Conservation (phyloP, 108 stramenopile genomes). For the Pseudonitzschia delicatissima region DNA sequence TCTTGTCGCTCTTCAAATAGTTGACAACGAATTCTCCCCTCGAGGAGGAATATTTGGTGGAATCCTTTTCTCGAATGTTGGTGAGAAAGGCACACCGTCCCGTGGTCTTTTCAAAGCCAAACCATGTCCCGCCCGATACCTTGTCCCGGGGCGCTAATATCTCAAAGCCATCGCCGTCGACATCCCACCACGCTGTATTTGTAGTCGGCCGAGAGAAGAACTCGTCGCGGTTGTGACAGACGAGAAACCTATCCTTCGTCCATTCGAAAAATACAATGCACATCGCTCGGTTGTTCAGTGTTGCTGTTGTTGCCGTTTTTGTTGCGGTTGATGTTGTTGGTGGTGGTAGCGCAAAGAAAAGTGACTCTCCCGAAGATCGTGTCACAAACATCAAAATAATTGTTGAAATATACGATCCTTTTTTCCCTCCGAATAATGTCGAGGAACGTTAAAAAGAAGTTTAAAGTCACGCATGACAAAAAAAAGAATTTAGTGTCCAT, state of each 20-base stretch:
- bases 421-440: too few relatives aligned
- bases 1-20: neutral
- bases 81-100: slow-evolving; percentile 8
- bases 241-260: neutral
- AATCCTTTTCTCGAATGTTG: neutral
- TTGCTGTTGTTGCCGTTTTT: neutral
- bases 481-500: too few relatives aligned
- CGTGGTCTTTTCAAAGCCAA: slow-evolving; percentile 4
- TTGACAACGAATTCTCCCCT: neutral
- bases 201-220: neutral
- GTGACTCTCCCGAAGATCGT: too few relatives aligned
- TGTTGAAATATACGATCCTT: too few relatives aligned
- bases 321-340: too few relatives aligned
- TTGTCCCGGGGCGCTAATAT: neutral
- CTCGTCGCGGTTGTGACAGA: slow-evolving; percentile 10
- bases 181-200: slow-evolving; percentile 1
- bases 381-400: too few relatives aligned
- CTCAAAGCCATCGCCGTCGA: neutral
- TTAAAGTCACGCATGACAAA: too few relatives aligned
- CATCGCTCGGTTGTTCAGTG: neutral
- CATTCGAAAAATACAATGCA: slow-evolving; percentile 9
- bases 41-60: neutral
- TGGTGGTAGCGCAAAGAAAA: too few relatives aligned
- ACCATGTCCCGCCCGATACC: slow-evolving; percentile 11
- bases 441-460: too few relatives aligned